phyloP scores from a whole-genome alignment of 2,329 filamentous ascomycete genomes.

The Colletotrichum sp. region DNA sequence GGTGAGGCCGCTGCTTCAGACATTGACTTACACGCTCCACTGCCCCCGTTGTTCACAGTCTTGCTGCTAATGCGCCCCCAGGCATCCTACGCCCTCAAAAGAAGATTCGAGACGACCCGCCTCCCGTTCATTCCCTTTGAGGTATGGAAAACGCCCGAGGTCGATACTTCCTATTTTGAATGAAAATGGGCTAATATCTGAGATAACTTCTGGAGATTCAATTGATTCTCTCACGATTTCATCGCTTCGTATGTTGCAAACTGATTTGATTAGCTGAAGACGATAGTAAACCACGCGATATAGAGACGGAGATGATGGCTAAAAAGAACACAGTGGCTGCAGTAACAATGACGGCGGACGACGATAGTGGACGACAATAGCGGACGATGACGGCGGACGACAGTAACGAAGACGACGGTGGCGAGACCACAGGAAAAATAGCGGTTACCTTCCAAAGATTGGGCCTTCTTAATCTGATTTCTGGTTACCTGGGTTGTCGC shows the following conservation, averaged over 20 bases:
- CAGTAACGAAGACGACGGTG: neutral
- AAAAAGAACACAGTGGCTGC: no score
- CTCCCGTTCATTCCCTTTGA: neutral
- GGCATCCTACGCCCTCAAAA: neutral
- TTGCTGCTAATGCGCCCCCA: neutral
- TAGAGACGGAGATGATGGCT: neutral
- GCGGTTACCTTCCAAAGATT: neutral
- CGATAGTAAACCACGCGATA: neutral
- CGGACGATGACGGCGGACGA: neutral
- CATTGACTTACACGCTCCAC: neutral
- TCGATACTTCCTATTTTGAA: neutral
- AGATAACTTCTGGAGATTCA: neutral
- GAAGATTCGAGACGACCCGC: neutral
- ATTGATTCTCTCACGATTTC: neutral
- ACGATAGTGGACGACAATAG: neutral
- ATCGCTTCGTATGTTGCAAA: neutral
- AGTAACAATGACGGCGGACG: no score
- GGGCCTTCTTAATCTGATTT: neutral
- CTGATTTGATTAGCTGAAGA: neutral
- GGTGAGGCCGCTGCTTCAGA: neutral
- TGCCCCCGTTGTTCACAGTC: neutral
- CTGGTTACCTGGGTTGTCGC: neutral
- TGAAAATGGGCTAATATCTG: neutral
- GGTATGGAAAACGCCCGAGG: neutral
- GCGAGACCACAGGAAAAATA: neutral